Conservation (phyloP, 2,329 filamentous ascomycete species). For the Balansia obtecta region DNA sequence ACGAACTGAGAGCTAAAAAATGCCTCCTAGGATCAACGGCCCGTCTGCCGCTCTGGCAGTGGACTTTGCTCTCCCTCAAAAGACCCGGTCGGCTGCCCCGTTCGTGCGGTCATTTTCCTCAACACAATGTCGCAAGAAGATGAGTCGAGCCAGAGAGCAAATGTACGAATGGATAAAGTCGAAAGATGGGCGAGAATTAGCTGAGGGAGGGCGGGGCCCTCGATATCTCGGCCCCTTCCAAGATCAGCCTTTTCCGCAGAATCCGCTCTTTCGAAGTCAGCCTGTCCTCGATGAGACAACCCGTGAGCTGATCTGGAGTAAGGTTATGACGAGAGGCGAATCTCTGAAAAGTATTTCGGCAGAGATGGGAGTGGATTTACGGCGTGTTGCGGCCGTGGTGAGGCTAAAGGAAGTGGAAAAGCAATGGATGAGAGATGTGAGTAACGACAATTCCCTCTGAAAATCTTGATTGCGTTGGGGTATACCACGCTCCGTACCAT, state of each 20-base stretch:
- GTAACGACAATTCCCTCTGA: slow-evolving; percentile 19
- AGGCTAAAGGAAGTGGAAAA: slow-evolving; percentile 78
- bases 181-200: slow-evolving; percentile 12
- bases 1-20: background rate
- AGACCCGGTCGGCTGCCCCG: slow-evolving; percentile 1
- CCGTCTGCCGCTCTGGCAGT: slow-evolving; percentile 16
- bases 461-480: slow-evolving; percentile 7
- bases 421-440: slow-evolving; percentile 63
- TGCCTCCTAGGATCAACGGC: slow-evolving; percentile 13
- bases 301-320: slow-evolving; percentile 59
- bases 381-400: slow-evolving; percentile 74
- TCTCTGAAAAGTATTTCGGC: slow-evolving; percentile 67
- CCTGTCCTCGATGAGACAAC: slow-evolving; percentile 62
- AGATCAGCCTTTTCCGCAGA: slow-evolving; percentile 59
- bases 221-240: slow-evolving; percentile 26
- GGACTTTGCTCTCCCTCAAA: slow-evolving; percentile 1
- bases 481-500: slow-evolving; percentile 17
- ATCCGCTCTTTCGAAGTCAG: slow-evolving; percentile 57
- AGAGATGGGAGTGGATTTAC: slow-evolving; percentile 66
- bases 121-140: slow-evolving; percentile 25
- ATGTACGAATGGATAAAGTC: slow-evolving; percentile 28
- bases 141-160: slow-evolving; percentile 21
- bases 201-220: slow-evolving; percentile 15
- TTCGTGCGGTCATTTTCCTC: slow-evolving; percentile 25
- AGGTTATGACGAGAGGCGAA: slow-evolving; percentile 52